Conservation (phyloP, 2,329 filamentous ascomycete species). For the Dactylellina sp. region DNA sequence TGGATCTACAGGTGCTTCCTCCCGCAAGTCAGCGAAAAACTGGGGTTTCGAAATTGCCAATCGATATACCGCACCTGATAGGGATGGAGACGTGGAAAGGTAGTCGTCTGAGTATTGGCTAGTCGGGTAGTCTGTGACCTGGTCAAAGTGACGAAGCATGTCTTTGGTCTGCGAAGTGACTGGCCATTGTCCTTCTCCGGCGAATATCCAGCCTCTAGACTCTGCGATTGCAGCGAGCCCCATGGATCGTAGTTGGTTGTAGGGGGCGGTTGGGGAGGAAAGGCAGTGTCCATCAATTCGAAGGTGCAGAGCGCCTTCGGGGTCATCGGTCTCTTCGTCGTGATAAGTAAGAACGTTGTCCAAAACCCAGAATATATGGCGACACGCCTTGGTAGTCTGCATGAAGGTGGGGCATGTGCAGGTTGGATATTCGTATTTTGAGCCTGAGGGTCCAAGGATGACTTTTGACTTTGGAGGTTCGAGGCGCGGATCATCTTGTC, state of each 20-base stretch:
- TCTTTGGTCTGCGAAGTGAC: slow-evolving; percentile 30
- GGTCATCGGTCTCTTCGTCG: slow-evolving; percentile 11
- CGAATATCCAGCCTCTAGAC: slow-evolving; percentile 28
- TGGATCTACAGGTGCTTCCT: slow-evolving; percentile 47
- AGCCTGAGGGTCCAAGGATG: slow-evolving; percentile 27
- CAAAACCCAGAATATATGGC: slow-evolving; percentile 49
- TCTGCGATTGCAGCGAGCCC: slow-evolving; percentile 32
- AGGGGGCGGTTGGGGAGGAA: slow-evolving; percentile 16
- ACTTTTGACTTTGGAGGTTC: slow-evolving; percentile 29
- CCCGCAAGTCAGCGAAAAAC: slow-evolving; percentile 53
- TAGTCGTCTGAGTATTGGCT: slow-evolving; percentile 46
- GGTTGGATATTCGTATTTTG: slow-evolving; percentile 33
- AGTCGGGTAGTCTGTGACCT: slow-evolving; percentile 5
- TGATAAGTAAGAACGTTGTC: slow-evolving; percentile 36
- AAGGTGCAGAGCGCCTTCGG: slow-evolving; percentile 22
- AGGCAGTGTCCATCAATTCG: slow-evolving; percentile 44
- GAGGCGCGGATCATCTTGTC: not conserved
- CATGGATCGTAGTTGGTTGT: slow-evolving; percentile 23
- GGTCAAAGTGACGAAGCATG: slow-evolving; percentile 48
- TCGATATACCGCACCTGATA: slow-evolving; percentile 55
- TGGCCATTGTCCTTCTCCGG: slow-evolving; percentile 29
- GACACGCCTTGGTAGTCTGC: slow-evolving; percentile 21
- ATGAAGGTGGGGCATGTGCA: slow-evolving; percentile 33
- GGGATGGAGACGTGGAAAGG: slow-evolving; percentile 31
- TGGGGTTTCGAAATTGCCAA: slow-evolving; percentile 48